phyloP scores from a whole-genome alignment of 2,329 filamentous ascomycete genomes.

The Byssothecium circinans region DNA sequence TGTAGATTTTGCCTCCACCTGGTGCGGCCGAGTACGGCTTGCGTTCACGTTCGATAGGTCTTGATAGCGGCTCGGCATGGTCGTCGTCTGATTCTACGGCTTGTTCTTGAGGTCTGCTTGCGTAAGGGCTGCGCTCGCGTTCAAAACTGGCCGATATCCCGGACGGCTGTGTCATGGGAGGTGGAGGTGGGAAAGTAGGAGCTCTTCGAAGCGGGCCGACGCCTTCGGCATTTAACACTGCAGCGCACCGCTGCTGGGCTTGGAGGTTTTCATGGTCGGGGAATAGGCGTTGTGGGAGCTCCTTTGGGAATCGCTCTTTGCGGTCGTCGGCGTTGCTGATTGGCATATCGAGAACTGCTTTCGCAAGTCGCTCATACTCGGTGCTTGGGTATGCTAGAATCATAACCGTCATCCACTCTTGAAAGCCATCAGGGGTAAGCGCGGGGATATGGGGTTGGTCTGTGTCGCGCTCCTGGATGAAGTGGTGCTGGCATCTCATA shows the following conservation, averaged over 20 bases:
- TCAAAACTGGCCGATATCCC: slow-evolving; percentile 31
- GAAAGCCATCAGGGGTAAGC: slow-evolving; percentile 52
- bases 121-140: slow-evolving; percentile 41
- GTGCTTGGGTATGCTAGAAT: slow-evolving; percentile 75
- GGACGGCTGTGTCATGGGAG: slow-evolving; percentile 26
- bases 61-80: slow-evolving; percentile 43
- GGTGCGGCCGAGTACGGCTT: slow-evolving; percentile 65
- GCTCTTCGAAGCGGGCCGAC: slow-evolving; percentile 39
- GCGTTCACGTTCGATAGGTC: slow-evolving; percentile 65
- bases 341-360: slow-evolving; percentile 69
- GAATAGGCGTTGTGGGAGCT: slow-evolving; percentile 73
- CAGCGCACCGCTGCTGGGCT: slow-evolving; percentile 62
- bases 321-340: slow-evolving; percentile 66
- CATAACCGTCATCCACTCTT: slow-evolving; percentile 69
- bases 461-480: slow-evolving; percentile 49
- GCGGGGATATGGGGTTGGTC: slow-evolving; percentile 49
- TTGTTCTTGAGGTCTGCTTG: slow-evolving; percentile 24
- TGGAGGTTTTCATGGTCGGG: slow-evolving; percentile 61
- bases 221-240: slow-evolving; percentile 58
- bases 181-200: slow-evolving; percentile 40
- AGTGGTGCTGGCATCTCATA: slow-evolving; percentile 52
- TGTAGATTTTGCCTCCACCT: slow-evolving; percentile 61
- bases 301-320: slow-evolving; percentile 75
- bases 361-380: slow-evolving; percentile 70
- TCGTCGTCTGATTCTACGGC: slow-evolving; percentile 43